Base-by-base conservation (phyloP, 1,284 basidiomycete genomes). In the Somion occarium region DNA sequence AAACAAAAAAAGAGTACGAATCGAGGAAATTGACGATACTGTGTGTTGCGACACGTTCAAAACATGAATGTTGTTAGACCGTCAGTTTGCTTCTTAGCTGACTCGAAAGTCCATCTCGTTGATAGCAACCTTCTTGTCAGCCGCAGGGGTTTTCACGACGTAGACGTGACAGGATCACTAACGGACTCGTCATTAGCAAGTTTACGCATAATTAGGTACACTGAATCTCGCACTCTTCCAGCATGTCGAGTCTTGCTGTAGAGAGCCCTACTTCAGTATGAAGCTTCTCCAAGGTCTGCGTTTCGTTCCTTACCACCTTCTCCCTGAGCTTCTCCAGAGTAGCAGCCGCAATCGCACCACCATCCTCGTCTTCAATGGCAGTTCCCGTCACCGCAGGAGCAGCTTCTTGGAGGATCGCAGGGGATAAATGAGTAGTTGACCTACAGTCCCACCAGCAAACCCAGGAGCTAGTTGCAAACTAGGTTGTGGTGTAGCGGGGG, bases 241-340 rank as follows among this genome's bases (percentile, higher is more conserved):
- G 99, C 93, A 74, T 98, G 98, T 74, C 93, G 95, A 69, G 98
- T 98, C 76, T 98, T 98, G 62, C 88, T 91, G 70, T 98, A 99
- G 39, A 97, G 69, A 59, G 80, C 67, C 69, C 92, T 47, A 98
- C 95, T 1, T 98, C 94, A 54, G 83, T 85, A 57, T 93, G 78
- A 58, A 99, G 74, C 73, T 97, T 98, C 65, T 96, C 93, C 94
- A 98, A 98, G 63, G 98, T 97, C 73, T 98, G 95, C 38, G 88
- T 90, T 70, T 98, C 96, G 49, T 86, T 92, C 91, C 98, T 93
- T 37, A 94, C 91, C 75, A 85, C 87, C 61, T 80, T 75, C 64
- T 79, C 79, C 68, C 85, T 86, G 47, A 79, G 78, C 64, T 87
- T 85, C 55, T 71, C 70, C 58, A 85, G 70, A 23, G 83, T 82